Conservation (phyloP, 2,329 filamentous ascomycete genomes). For the Mycogone perniciosa region DNA sequence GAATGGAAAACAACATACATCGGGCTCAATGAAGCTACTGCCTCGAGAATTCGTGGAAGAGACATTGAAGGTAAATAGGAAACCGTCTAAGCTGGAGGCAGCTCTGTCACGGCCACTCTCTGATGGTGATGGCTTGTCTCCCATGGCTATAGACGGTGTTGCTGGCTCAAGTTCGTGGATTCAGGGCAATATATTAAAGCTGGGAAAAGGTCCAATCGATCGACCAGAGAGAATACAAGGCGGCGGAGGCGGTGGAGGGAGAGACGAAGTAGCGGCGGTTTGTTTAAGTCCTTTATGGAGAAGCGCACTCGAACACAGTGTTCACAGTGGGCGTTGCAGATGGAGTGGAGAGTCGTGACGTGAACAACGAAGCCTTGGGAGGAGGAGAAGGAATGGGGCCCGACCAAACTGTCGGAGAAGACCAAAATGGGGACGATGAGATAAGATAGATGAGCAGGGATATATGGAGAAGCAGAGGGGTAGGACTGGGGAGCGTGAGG, state of each 20-base stretch:
- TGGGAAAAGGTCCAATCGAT: too few relatives aligned
- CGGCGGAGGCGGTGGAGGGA: too few relatives aligned
- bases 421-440: background rate
- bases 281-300: background rate
- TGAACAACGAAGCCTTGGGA: background rate
- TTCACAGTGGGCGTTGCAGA: too few relatives aligned
- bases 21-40: slow-evolving; percentile 28
- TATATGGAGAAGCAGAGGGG: background rate
- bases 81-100: slow-evolving; percentile 8
- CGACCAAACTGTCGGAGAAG: background rate
- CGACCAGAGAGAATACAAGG: too few relatives aligned
- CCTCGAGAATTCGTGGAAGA: slow-evolving; percentile 20
- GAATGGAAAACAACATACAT: slow-evolving; percentile 21
- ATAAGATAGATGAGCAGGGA: background rate
- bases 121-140: background rate
- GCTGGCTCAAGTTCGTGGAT: too few relatives aligned
- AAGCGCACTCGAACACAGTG: background rate
- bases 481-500: background rate
- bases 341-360: too few relatives aligned
- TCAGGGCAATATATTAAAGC: background rate
- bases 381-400: background rate
- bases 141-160: background rate
- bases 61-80: slow-evolving; percentile 30
- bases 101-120: background rate
- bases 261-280: too few relatives aligned